phyloP scores from a whole-genome alignment of 2,329 filamentous ascomycete species.

The Sporothrix sp. region DNA sequence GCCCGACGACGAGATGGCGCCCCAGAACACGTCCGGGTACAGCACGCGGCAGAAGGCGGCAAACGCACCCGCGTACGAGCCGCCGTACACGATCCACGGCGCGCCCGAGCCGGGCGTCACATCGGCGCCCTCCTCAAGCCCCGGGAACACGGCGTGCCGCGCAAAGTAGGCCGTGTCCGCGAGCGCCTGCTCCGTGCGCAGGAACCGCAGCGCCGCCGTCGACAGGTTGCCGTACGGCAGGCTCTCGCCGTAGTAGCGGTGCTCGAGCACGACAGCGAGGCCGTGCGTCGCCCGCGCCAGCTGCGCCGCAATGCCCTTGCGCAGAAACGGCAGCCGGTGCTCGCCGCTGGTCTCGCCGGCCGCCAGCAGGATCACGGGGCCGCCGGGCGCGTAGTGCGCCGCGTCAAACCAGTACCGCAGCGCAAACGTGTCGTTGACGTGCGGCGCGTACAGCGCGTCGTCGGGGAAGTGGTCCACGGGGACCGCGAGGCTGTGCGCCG shows the following conservation, averaged over 20 bases:
- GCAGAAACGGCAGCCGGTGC: conserved; percentile 58
- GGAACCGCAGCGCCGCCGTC: conserved; percentile 59
- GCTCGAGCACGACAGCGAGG: conserved; percentile 72
- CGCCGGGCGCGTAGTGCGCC: conserved; percentile 62
- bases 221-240: no score
- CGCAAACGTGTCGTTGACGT: conserved; percentile 56
- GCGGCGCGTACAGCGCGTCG: conserved; percentile 66
- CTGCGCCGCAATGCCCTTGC: conserved; percentile 67
- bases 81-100: conserved; percentile 72
- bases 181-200: conserved; percentile 73
- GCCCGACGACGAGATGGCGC: conserved; percentile 68
- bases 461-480: conserved; percentile 78
- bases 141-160: conserved; percentile 58
- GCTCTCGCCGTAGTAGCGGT: conserved; percentile 82
- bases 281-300: conserved; percentile 62
- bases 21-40: conserved; percentile 73
- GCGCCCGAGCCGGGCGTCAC: conserved; percentile 32
- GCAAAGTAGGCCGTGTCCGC: conserved; percentile 79
- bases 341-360: conserved; percentile 58
- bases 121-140: conserved; percentile 47
- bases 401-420: conserved; percentile 80
- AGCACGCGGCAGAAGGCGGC: conserved; percentile 65
- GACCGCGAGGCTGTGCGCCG: conserved; percentile 33
- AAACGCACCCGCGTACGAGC: conserved; percentile 74
- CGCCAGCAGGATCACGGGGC: conserved; percentile 69